phyloP scores from a whole-genome alignment of 2,329 filamentous ascomycete species.

The Fusarium sp. region DNA sequence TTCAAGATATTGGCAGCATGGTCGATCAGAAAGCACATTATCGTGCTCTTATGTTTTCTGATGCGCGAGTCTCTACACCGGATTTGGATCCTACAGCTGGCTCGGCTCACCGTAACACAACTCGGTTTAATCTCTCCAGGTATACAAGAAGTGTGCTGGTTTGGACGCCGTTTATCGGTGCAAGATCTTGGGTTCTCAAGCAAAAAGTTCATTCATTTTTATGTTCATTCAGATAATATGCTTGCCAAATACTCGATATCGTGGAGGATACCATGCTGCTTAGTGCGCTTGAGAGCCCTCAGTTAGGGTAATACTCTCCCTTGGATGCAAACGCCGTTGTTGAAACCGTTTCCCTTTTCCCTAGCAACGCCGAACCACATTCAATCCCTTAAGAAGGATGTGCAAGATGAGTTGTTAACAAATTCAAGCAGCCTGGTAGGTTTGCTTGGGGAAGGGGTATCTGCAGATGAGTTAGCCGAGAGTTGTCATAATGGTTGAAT shows the following conservation, averaged over 20 bases:
- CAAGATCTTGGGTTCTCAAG: conserved; percentile 37
- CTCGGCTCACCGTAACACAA: conserved; percentile 15
- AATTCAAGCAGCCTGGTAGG: conserved; percentile 66
- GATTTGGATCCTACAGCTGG: conserved; percentile 21
- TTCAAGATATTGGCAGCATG: conserved; percentile 1
- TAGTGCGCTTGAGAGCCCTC: conserved; percentile 49
- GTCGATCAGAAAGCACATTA: conserved; percentile 11
- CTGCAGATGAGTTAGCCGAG: conserved; percentile 56
- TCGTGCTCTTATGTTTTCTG: conserved; percentile 8
- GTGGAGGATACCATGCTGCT: conserved; percentile 57
- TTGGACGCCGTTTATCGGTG: conserved; percentile 24
- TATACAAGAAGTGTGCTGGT: conserved; percentile 11
- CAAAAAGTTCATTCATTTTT: conserved; percentile 44
- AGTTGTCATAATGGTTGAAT: conserved; percentile 12
- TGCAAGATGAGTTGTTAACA: conserved; percentile 43
- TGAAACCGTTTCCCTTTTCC: conserved; percentile 62
- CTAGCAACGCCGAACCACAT: conserved; percentile 57
- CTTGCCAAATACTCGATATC: conserved; percentile 51
- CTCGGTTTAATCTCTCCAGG: background rate
- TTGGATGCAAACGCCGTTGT: conserved; percentile 62
- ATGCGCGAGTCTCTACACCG: conserved; percentile 7
- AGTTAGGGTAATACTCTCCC: conserved; percentile 44
- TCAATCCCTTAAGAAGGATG: conserved; percentile 41
- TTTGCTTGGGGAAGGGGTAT: conserved; percentile 85
- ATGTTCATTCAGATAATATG: conserved; percentile 45